phyloP scores from a whole-genome alignment of 805 yeast species.

The Saccharomycopsis vini region DNA sequence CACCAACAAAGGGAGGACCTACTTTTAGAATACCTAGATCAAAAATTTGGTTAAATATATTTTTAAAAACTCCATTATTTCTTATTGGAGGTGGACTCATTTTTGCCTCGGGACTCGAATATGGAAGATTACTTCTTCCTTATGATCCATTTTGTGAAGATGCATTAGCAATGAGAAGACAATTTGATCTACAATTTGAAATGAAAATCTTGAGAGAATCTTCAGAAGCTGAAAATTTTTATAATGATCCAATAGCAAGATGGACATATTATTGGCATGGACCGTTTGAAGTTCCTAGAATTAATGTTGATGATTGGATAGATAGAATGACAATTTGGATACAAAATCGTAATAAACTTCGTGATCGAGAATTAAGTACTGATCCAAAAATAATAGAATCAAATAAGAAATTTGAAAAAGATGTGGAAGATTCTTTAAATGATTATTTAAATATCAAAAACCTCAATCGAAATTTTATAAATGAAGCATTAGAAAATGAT shows the following conservation, averaged over 20 bases:
- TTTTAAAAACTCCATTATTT: constrained; percentile 6
- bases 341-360: not conserved
- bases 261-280: constrained; percentile 6
- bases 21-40: not conserved
- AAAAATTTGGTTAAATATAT: not conserved
- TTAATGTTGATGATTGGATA: constrained; percentile 1
- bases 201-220: not conserved
- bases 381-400: not conserved
- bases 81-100: not conserved
- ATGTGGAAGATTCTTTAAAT: not conserved
- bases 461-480: not conserved
- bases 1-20: not conserved
- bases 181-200: not conserved
- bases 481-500: not conserved
- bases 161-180: not conserved
- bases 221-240: not conserved
- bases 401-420: not conserved
- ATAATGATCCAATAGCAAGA: not conserved
- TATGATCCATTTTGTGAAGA: constrained; percentile 17
- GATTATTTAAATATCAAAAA: not conserved
- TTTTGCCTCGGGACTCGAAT: constrained; percentile 9
- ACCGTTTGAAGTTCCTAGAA: not conserved
- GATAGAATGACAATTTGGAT: constrained; percentile 1
- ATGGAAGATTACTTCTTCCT: constrained; percentile 6
- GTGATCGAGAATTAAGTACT: not conserved